A percentile compares a stretch with the other conserved stretches of the same genome.
phyloP scores from a whole-genome alignment of 148 eudicot genomes.

The Simmondsia chinensis region DNA sequence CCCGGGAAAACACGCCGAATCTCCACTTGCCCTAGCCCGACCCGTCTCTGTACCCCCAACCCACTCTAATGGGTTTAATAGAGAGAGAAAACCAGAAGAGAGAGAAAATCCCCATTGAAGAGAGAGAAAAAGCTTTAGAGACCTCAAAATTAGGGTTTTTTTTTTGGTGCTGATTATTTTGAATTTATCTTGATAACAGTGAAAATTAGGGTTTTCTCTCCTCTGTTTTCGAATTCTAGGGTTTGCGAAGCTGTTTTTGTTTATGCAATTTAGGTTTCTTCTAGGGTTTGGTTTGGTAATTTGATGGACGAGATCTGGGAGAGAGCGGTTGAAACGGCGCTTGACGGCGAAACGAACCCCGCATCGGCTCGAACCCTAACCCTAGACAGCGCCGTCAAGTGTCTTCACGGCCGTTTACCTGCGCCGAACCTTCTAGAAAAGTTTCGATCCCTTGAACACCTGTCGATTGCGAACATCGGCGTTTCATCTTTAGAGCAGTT shows the following conservation, averaged over 20 bases:
- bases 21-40: conserved; percentile 33
- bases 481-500: conserved; percentile 68
- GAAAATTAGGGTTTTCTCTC: conserved; percentile 22
- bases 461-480: conserved; percentile 76
- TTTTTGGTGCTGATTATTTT: too few relatives aligned
- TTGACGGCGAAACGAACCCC: conserved; percentile 62
- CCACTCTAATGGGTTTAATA: conserved; percentile 11
- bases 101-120: conserved; percentile 4
- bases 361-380: conserved; percentile 48
- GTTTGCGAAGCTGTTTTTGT: not conserved
- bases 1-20: conserved; percentile 12
- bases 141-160: too few relatives aligned
- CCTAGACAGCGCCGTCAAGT: conserved; percentile 90
- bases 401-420: conserved; percentile 78
- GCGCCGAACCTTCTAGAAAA: conserved; percentile 57
- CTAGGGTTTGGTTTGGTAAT: not conserved
- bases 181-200: too few relatives aligned
- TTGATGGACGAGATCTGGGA: conserved; percentile 97
- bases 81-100: conserved; percentile 14
- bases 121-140: conserved; percentile 8
- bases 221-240: not conserved
- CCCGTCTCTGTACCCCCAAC: conserved; percentile 29
- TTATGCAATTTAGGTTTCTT: not conserved
- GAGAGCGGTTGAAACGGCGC: conserved; percentile 78
- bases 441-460: conserved; percentile 60